phyloP scores from a whole-genome alignment of 306 rosid species.

The Begonia masoniana region DNA sequence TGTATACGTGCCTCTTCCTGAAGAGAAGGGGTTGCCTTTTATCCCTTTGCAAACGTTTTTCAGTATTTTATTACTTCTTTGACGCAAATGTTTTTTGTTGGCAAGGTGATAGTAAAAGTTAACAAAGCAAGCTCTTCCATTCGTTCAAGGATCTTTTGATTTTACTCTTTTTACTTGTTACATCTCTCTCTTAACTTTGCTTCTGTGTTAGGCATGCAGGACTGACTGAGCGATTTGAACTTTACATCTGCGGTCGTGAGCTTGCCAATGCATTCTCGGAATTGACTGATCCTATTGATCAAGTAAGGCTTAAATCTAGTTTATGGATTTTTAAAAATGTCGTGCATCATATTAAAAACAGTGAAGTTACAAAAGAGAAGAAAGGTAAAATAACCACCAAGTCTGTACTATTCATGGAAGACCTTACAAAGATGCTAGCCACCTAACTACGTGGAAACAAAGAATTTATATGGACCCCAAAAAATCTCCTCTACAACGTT shows the following conservation, averaged over 20 bases:
- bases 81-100: no score
- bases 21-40: no score
- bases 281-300: slow-evolving; percentile 93
- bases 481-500: no score
- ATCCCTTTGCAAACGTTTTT: no score
- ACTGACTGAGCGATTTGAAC: slow-evolving; percentile 90
- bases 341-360: background rate
- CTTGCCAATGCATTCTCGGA: slow-evolving; percentile 96
- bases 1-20: no score
- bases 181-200: slow-evolving; percentile 13
- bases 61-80: background rate
- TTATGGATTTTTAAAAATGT: background rate
- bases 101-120: no score
- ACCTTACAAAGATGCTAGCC: no score
- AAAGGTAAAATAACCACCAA: no score
- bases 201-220: slow-evolving; percentile 47
- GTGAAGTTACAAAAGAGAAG: no score
- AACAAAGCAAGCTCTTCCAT: background rate
- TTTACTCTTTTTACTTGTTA: background rate
- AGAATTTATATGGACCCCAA: no score
- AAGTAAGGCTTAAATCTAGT: slow-evolving; percentile 34
- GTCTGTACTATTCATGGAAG: no score
- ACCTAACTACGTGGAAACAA: no score
- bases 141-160: background rate
- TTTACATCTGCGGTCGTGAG: slow-evolving; percentile 95